Conservation (phyloP, 2,329 filamentous ascomycete genomes). For the Didymella pomorum region DNA sequence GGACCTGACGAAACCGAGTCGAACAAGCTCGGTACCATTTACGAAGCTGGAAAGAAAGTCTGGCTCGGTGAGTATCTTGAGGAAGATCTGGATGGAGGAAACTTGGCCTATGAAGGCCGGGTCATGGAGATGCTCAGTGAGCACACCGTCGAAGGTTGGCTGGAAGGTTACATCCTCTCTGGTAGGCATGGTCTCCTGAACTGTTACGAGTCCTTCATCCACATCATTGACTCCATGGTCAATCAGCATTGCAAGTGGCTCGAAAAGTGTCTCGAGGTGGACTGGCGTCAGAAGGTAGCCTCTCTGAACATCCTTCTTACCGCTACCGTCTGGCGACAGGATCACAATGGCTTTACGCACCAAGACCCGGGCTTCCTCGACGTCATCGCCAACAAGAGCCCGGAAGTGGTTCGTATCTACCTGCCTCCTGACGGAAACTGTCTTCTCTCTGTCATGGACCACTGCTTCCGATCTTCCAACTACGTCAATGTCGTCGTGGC, state of each 20-base stretch:
- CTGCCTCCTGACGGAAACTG: conserved; percentile 82
- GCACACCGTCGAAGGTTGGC: conserved; percentile 74
- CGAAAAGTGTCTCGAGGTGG: conserved; percentile 78
- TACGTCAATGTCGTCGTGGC: conserved; percentile 84
- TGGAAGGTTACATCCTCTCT: conserved; percentile 79
- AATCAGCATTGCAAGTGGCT: conserved; percentile 89
- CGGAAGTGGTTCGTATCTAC: conserved; percentile 81
- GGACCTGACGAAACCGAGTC: conserved; percentile 83
- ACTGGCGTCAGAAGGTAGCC: conserved; percentile 76
- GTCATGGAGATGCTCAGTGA: conserved; percentile 86
- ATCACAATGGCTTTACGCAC: conserved; percentile 85
- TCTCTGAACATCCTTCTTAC: conserved; percentile 83
- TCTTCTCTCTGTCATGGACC: conserved; percentile 76
- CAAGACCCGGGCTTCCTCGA: conserved; percentile 83
- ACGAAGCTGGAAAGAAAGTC: conserved; percentile 78
- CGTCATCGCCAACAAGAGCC: conserved; percentile 79
- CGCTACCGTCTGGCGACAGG: conserved; percentile 81
- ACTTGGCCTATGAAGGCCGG: conserved; percentile 71
- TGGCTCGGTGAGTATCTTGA: conserved; percentile 82
- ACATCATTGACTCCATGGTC: conserved; percentile 85
- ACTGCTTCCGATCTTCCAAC: conserved; percentile 75
- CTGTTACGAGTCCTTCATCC: conserved; percentile 84
- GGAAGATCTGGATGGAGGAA: conserved; percentile 77
- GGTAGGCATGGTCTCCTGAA: conserved; percentile 80
- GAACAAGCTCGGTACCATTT: conserved; percentile 77